A percentile compares a stretch with the other conserved stretches of the same genome.
Conservation (phyloP, 768 basidiomycete species). For the Mycena vulgaris region DNA sequence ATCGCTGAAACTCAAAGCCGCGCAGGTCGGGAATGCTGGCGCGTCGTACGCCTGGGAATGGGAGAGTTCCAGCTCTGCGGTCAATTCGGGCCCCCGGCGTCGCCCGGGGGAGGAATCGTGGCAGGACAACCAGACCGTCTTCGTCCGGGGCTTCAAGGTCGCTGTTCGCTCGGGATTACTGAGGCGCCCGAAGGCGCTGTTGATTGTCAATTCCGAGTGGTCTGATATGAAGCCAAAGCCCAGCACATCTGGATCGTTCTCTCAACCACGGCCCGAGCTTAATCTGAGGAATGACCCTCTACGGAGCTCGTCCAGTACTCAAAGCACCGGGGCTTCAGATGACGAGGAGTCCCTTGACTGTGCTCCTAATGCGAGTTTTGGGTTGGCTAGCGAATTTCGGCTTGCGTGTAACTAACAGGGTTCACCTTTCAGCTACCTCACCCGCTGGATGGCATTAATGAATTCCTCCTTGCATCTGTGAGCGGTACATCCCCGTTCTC, state of each 20-base stretch:
- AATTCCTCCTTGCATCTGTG: no score
- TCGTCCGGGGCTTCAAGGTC: conserved; percentile 36
- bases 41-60: conserved; percentile 20
- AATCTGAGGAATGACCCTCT: no score
- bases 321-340: neutral
- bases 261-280: conserved; percentile 8
- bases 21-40: neutral
- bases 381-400: no score
- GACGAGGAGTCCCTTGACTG: neutral
- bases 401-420: no score
- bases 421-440: no score
- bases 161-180: neutral
- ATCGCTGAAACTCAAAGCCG: conserved; percentile 29
- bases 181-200: neutral
- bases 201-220: conserved; percentile 18
- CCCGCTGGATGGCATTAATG: no score
- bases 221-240: conserved; percentile 1
- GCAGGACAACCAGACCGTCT: conserved; percentile 31
- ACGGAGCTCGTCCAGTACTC: neutral
- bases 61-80: conserved; percentile 22
- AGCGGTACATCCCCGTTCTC: no score
- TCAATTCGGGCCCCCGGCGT: neutral
- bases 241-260: neutral
- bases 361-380: neutral
- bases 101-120: conserved; percentile 3